These are phyloP conservation scores for Ceratocystiopsis minuta DNA, from an alignment of 2,329 filamentous ascomycete species.

Conservation along the genomic window DNA sequence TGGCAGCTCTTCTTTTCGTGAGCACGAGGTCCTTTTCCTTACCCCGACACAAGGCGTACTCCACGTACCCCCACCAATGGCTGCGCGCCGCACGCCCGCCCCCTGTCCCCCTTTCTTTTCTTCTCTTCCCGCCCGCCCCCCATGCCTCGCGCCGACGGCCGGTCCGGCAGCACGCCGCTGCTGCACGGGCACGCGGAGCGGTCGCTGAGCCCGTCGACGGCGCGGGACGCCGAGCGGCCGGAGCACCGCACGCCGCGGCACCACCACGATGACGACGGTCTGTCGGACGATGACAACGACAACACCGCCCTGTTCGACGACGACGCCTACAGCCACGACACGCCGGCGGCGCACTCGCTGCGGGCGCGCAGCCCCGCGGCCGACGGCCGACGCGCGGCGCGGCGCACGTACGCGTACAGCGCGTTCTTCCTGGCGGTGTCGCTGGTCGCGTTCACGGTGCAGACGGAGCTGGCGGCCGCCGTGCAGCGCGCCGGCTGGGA, in stretches of 20 bases:
- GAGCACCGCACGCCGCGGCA: neutral
- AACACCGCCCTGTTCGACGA: neutral
- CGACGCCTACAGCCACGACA: neutral
- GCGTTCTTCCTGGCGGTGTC: conserved; percentile 67
- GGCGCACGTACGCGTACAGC: conserved; percentile 70
- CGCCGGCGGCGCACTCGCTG: conserved; percentile 33
- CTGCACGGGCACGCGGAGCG: neutral
- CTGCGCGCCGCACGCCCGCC: too few species aligned
- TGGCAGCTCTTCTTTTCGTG: too few species aligned
- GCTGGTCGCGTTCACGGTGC: conserved; percentile 73
- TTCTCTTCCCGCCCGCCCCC: too few species aligned
- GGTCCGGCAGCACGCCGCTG: neutral
- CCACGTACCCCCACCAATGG: too few species aligned
- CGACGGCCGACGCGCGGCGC: conserved; percentile 42
- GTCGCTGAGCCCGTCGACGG: too few species aligned
- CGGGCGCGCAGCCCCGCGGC: conserved; percentile 59
- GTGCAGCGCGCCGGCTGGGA: conserved; percentile 90
- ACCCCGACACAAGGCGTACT: too few species aligned
- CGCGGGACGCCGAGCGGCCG: neutral
- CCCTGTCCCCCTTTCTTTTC: too few species aligned
- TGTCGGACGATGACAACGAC: too few species aligned
- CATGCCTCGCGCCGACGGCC: neutral
- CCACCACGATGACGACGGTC: neutral
- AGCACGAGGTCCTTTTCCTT: too few species aligned
- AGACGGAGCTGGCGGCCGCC: conserved; percentile 90